Conservation (phyloP, 2,329 filamentous ascomycete genomes). For the Sarocladium kiliense region DNA sequence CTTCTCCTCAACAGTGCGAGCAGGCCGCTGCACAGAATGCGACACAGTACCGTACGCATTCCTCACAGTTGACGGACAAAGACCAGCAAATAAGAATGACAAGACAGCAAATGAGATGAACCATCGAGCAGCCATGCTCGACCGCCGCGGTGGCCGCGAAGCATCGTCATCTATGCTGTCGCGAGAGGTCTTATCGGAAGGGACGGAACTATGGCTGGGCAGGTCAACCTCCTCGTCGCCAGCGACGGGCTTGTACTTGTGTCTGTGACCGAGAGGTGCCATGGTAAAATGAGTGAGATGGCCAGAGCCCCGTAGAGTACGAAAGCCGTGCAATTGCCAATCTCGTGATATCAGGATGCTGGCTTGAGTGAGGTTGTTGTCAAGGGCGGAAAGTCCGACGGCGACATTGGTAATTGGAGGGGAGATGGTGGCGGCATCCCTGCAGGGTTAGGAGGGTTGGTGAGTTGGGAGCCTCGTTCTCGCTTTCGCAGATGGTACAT, state of each 20-base stretch:
- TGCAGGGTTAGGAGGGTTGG: too few relatives aligned
- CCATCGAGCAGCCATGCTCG: background rate
- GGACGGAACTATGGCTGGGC: background rate
- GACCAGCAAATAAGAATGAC: slow-evolving; percentile 1
- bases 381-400: too few relatives aligned
- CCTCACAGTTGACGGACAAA: slow-evolving; percentile 1
- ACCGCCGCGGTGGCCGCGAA: background rate
- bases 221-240: background rate
- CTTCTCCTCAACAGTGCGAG: slow-evolving; percentile 33
- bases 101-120: slow-evolving; percentile 4
- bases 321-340: too few relatives aligned
- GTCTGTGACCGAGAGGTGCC: background rate
- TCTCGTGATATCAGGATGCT: too few relatives aligned
- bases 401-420: too few relatives aligned
- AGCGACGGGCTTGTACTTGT: background rate
- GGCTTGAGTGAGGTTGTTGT: too few relatives aligned
- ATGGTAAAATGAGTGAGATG: background rate
- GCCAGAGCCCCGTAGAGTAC: too few relatives aligned
- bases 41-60: background rate
- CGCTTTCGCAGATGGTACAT: too few relatives aligned
- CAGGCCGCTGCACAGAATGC: background rate
- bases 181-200: background rate
- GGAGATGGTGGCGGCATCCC: too few relatives aligned
- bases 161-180: background rate
- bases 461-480: too few relatives aligned